These are phyloP conservation scores for Straminergon stramineum DNA, from an alignment of 225 moss, liverwort and hornwort species.

Conservation along the genomic window DNA sequence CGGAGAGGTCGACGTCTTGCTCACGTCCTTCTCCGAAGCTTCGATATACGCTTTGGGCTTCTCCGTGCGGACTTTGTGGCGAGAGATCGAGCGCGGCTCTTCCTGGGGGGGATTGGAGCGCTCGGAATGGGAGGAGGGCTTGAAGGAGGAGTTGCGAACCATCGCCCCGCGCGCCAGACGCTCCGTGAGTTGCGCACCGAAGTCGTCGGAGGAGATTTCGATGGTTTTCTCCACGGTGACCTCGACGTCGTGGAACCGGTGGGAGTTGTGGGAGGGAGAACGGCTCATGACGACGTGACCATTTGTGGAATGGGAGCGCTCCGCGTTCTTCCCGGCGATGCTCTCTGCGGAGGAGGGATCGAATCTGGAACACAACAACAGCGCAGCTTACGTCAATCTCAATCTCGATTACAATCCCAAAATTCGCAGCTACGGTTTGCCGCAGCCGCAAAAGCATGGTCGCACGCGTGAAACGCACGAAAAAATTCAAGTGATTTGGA, in stretches of 20 bases:
- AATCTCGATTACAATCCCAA: neutral
- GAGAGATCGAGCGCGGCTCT: slow-evolving; percentile 14
- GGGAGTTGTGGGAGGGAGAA: slow-evolving; percentile 15
- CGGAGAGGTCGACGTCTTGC: slow-evolving; percentile 12
- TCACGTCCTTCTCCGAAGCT: slow-evolving; percentile 2
- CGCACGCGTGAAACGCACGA: neutral
- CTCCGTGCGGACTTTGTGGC: slow-evolving; percentile 15
- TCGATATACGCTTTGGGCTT: slow-evolving; percentile 33
- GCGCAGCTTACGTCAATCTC: neutral
- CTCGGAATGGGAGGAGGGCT: slow-evolving; percentile 6
- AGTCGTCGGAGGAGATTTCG: slow-evolving; percentile 45
- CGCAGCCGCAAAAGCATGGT: neutral
- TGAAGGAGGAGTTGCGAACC: slow-evolving; percentile 19
- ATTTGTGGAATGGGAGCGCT: slow-evolving; percentile 15
- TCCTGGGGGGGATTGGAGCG: slow-evolving; percentile 12
- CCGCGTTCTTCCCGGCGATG: slow-evolving; percentile 40
- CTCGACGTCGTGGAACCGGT: slow-evolving; percentile 26
- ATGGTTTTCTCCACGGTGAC: slow-evolving; percentile 39
- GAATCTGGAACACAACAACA: slow-evolving; percentile 10
- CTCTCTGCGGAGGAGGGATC: slow-evolving; percentile 45
- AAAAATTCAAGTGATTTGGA: neutral
- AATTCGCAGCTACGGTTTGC: neutral
- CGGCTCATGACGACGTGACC: slow-evolving; percentile 1
- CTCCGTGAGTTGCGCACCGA: slow-evolving; percentile 47
- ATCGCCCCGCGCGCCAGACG: slow-evolving; percentile 28